Percentiles rank a stretch among this genome's conserved stretches.
These are phyloP conservation scores for Mesostigma viride DNA, from an alignment of 139 green algal species.

Conservation along the genomic window DNA sequence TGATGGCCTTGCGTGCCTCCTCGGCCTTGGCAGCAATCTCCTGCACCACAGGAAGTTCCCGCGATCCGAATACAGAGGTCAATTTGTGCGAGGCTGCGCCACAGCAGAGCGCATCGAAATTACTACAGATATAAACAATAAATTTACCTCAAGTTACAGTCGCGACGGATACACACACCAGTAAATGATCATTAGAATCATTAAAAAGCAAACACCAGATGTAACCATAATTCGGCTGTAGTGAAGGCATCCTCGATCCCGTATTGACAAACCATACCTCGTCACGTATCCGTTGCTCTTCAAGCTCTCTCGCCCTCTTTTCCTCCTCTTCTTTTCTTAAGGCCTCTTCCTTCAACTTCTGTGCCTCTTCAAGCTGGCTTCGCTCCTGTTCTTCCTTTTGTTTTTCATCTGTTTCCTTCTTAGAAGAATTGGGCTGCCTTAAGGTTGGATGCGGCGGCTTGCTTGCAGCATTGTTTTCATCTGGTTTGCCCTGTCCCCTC, in stretches of 20 bases:
- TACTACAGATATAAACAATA: not conserved
- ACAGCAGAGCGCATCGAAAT: too few species aligned
- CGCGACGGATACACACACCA: not conserved
- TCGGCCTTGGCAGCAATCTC: slow-evolving; percentile 10
- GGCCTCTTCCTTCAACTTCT: not conserved
- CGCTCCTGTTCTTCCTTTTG: not conserved
- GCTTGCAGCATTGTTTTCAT: too few species aligned
- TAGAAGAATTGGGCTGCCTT: too few species aligned
- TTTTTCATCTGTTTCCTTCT: slow-evolving; percentile 9
- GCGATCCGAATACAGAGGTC: too few species aligned
- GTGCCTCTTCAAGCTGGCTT: not conserved
- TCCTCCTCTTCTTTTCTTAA: slow-evolving; percentile 6
- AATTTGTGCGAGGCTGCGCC: too few species aligned
- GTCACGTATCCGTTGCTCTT: slow-evolving; percentile 7
- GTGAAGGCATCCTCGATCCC: not conserved
- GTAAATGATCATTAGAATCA: not conserved
- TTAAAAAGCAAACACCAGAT: not conserved
- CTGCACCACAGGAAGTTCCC: not conserved
- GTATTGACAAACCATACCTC: not conserved
- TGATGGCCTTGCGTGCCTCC: slow-evolving; percentile 15
- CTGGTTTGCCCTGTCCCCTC: too few species aligned
- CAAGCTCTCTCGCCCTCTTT: slow-evolving; percentile 3
- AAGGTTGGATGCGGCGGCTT: too few species aligned
- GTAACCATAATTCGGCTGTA: not conserved
- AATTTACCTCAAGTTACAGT: not conserved